Evolutionary conservation across 2,329 filamentous ascomycete genomes (phyloP).

Genomic region (Ascochyta koolunga): DNA sequence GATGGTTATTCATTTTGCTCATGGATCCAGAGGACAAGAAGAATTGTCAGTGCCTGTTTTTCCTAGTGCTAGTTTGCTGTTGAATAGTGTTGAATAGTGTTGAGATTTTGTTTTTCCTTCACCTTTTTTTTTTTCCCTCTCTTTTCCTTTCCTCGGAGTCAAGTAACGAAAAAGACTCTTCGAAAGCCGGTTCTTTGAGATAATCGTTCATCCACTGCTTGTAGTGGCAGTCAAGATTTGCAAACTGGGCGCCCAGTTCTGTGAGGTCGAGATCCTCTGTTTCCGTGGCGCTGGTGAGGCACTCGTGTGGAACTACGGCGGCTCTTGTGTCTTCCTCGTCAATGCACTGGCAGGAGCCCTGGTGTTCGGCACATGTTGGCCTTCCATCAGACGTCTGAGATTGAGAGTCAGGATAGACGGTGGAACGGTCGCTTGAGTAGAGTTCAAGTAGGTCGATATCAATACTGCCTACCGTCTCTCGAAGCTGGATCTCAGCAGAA

Average conservation of each 20-base stretch:
- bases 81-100: neutral
- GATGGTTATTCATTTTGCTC: too few species aligned
- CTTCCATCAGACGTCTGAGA: neutral
- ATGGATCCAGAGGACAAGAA: too few species aligned
- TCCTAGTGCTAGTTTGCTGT: too few species aligned
- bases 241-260: constrained; percentile 2
- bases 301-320: neutral
- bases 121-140: neutral
- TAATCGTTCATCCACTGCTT: neutral
- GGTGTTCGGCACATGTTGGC: neutral
- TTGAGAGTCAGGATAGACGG: neutral
- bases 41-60: too few species aligned
- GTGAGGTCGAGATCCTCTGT: neutral
- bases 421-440: neutral
- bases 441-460: neutral
- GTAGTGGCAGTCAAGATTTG: neutral
- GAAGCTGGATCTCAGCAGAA: neutral
- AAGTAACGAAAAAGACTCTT: neutral
- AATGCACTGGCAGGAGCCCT: neutral
- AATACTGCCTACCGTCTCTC: neutral
- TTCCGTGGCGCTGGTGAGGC: neutral
- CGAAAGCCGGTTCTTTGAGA: neutral
- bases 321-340: neutral
- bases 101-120: too few species aligned
- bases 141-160: too few species aligned